A percentile compares a stretch with the other conserved stretches of the same genome.
phyloP scores from a whole-genome alignment of 768 basidiomycete genomes.

The Neoboletus subvelutipes region DNA sequence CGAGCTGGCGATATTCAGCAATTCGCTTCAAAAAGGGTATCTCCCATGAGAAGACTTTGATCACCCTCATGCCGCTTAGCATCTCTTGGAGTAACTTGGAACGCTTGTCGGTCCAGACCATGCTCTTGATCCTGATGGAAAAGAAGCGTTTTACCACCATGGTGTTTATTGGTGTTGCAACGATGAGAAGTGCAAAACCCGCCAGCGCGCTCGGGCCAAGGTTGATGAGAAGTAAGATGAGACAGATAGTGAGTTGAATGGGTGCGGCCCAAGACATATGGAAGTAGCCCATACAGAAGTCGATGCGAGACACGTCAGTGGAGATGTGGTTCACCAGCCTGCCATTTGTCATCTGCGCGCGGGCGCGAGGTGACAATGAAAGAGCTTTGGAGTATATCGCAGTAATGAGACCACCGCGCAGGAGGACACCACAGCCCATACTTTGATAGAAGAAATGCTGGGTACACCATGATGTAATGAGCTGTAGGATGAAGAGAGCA shows the following conservation, averaged over 20 bases:
- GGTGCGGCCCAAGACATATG: slow-evolving; percentile 79
- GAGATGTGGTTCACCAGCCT: slow-evolving; percentile 93
- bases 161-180: slow-evolving; percentile 74
- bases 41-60: slow-evolving; percentile 94
- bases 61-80: slow-evolving; percentile 83
- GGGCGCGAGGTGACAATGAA: slow-evolving; percentile 71
- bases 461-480: slow-evolving; percentile 62
- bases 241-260: slow-evolving; percentile 75
- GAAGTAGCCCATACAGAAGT: slow-evolving; percentile 80
- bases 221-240: slow-evolving; percentile 70
- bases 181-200: slow-evolving; percentile 60
- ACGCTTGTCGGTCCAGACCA: slow-evolving; percentile 89
- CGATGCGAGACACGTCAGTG: slow-evolving; percentile 87
- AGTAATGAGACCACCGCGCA: slow-evolving; percentile 83
- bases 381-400: slow-evolving; percentile 82
- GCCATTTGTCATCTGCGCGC: slow-evolving; percentile 81
- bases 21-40: slow-evolving; percentile 75
- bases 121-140: slow-evolving; percentile 63
- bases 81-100: slow-evolving; percentile 89
- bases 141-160: slow-evolving; percentile 65
- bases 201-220: slow-evolving; percentile 61
- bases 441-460: slow-evolving; percentile 86
- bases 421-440: slow-evolving; percentile 71
- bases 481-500: slow-evolving; percentile 64
- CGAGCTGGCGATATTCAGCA: slow-evolving; percentile 63